Base-by-base conservation (phyloP, 2,329 filamentous ascomycete species). In the Pseudogymnoascus sp. region DNA sequence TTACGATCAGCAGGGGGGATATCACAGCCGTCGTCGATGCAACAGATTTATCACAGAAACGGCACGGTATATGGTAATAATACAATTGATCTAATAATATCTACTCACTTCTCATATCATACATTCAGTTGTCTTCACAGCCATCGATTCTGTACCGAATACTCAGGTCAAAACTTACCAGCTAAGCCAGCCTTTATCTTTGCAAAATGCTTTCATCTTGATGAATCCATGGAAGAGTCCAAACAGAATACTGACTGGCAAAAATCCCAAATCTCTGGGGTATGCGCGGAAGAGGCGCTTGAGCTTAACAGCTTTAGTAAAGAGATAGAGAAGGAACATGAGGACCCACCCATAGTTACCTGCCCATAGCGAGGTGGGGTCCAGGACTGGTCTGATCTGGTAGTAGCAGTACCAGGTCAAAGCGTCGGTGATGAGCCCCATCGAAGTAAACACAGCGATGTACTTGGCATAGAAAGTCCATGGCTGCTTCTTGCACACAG, bases 391-490 rank as follows among this genome's bases (percentile, higher is more conserved):
- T 1, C 88, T 90, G 58, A 86, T 88, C 76, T 84, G 83, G 78
- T 85, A 87, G 69, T 86, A 86, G 19, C 89, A 80, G 65, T 80
- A 83, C 65, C 93, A 80, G 60, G 94, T 80, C 37, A 91, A 78
- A 31, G 87, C 82, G 75, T 97, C 93, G 68, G 90, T 83, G 59
- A 88, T 74, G 66, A 96, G 86, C 29, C 92, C 91, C 71, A 94
- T 87, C 39, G 92, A 94, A 52, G 91, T 95, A 71, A 97, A 87
- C 14, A 93, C 97, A 23, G 93, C 94, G 72, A 96, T 80, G 77
- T 97, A 90, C 65, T 97, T 86, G 61, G 93, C 91, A 74, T 97
- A 97, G 11, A 91, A 90, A 76, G 89, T 96, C 92, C 92, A 97
- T 97, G 93, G 72, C 90, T 90, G 70, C 92, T 96, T 65, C 66